phyloP scores from a whole-genome alignment of 495 filamentous ascomycete genomes.

The Friedmanniomyces simplex region DNA sequence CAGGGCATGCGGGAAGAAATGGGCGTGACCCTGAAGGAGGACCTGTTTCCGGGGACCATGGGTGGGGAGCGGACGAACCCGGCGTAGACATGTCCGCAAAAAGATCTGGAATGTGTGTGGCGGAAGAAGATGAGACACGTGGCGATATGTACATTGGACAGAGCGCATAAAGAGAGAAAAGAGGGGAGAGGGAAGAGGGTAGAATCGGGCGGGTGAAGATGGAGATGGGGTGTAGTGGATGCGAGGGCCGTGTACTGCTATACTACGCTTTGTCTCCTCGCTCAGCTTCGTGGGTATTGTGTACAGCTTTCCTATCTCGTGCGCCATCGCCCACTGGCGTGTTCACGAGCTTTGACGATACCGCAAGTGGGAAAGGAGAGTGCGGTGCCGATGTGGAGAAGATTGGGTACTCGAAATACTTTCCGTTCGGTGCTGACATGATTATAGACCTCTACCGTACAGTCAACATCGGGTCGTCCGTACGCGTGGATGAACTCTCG shows the following conservation, averaged over 20 bases:
- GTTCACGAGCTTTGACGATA: too few relatives aligned
- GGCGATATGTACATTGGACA: slow-evolving; percentile 1
- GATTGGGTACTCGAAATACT: too few relatives aligned
- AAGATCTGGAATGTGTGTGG: not conserved
- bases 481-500: too few relatives aligned
- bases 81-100: not conserved
- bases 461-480: too few relatives aligned
- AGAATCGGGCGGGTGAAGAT: not conserved
- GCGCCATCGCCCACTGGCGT: too few relatives aligned
- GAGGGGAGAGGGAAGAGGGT: not conserved
- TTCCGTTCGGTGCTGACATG: too few relatives aligned
- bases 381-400: not conserved
- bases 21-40: slow-evolving; percentile 83
- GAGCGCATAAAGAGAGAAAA: not conserved
- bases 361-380: not conserved
- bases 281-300: not conserved
- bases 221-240: not conserved
- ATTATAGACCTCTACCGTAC: too few relatives aligned
- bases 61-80: not conserved
- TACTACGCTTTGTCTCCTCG: not conserved
- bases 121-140: not conserved
- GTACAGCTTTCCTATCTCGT: not conserved
- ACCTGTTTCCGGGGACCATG: slow-evolving; percentile 67
- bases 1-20: slow-evolving; percentile 88
- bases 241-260: not conserved